A percentile compares a stretch with the other conserved stretches of the same genome.
Evolutionary conservation across 2,329 filamentous ascomycete species (phyloP).

Genomic region (Colletotrichum eremochloae): DNA sequence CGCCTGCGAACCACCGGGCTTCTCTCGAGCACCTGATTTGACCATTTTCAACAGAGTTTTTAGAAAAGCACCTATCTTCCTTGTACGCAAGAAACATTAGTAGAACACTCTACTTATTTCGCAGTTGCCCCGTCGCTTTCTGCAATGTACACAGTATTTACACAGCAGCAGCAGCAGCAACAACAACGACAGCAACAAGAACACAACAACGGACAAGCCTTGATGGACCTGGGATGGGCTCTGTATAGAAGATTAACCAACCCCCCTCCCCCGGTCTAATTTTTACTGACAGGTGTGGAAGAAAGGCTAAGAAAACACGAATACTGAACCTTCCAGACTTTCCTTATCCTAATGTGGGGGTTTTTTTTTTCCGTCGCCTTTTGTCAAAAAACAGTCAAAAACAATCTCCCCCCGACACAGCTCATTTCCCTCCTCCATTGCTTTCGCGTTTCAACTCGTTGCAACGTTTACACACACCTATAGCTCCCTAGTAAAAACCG

Average conservation of each 20-base stretch:
- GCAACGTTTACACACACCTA: background rate
- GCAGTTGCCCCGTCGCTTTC: conserved; percentile 2
- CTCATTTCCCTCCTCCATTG: background rate
- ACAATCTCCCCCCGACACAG: background rate
- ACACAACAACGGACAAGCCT: background rate
- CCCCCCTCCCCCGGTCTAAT: background rate
- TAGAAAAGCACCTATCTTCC: conserved; percentile 1
- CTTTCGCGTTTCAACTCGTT: background rate
- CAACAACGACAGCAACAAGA: background rate
- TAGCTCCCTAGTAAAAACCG: too few species aligned
- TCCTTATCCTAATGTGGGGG: conserved; percentile 2
- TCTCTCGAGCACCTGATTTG: conserved; percentile 10
- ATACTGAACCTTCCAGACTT: conserved; percentile 8
- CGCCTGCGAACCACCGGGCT: background rate
- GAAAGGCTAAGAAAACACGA: background rate
- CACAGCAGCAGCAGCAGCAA: too few species aligned
- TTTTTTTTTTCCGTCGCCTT: background rate
- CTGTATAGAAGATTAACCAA: background rate
- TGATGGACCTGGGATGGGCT: background rate
- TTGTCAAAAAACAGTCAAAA: background rate
- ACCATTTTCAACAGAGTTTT: conserved; percentile 24
- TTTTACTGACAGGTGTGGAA: background rate
- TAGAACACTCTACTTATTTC: conserved; percentile 3
- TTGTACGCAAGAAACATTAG: conserved; percentile 11
- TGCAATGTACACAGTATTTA: background rate